These are phyloP conservation scores for Blastomyces emzantsi DNA, from an alignment of 2,329 filamentous ascomycete species.

Conservation along the genomic window DNA sequence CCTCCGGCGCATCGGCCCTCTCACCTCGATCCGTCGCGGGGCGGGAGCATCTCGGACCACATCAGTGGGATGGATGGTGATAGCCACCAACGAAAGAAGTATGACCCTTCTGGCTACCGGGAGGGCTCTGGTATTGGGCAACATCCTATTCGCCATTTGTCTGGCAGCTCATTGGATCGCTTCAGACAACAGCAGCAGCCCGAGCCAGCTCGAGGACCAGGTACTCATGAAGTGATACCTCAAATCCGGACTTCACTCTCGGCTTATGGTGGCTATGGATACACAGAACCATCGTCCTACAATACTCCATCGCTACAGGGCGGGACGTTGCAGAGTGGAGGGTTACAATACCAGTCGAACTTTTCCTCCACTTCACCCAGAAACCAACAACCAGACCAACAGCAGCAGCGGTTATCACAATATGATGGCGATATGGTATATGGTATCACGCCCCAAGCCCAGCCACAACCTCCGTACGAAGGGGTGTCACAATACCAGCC, in stretches of 20 bases:
- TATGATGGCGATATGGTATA: constrained; percentile 67
- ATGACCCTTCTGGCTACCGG: constrained; percentile 60
- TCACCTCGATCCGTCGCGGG: constrained; percentile 49
- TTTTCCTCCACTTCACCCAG: constrained; percentile 47
- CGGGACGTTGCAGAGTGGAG: constrained; percentile 40
- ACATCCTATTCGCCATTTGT: constrained; percentile 45
- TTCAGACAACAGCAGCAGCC: constrained; percentile 28
- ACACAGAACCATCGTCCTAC: constrained; percentile 47
- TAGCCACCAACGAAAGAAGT: constrained; percentile 63
- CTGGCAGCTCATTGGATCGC: constrained; percentile 40
- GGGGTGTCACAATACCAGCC: constrained; percentile 63
- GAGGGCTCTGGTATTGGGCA: constrained; percentile 33
- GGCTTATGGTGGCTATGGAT: constrained; percentile 44
- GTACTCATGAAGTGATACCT: constrained; percentile 25
- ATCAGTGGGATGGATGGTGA: constrained; percentile 68
- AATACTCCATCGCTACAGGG: constrained; percentile 44
- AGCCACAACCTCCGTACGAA: constrained; percentile 60
- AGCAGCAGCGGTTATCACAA: constrained; percentile 40
- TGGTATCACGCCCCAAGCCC: constrained; percentile 57
- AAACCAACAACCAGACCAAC: constrained; percentile 42
- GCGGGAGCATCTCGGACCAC: constrained; percentile 45
- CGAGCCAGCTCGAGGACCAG: constrained; percentile 25
- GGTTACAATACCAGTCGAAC: constrained; percentile 58
- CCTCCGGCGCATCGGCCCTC: constrained; percentile 54
- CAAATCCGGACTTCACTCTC: constrained; percentile 31